phyloP scores from a whole-genome alignment of 2,329 filamentous ascomycete genomes.

The Westerdykella aurantiaca region DNA sequence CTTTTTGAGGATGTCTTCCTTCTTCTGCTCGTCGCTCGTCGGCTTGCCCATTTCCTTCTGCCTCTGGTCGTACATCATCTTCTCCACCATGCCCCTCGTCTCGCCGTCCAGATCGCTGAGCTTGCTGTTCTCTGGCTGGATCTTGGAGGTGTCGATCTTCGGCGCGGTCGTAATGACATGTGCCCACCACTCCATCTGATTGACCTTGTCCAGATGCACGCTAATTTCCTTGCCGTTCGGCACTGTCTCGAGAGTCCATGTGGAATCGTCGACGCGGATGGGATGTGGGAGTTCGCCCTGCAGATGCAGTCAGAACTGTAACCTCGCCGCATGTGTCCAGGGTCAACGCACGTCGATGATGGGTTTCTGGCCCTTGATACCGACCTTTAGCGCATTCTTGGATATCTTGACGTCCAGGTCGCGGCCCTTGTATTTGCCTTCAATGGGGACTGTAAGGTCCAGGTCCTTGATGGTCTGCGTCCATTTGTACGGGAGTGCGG shows the following conservation, averaged over 20 bases:
- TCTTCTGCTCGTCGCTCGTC: slow-evolving; percentile 91
- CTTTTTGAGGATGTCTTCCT: slow-evolving; percentile 81
- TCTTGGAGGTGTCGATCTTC: slow-evolving; percentile 91
- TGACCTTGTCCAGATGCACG: slow-evolving; percentile 88
- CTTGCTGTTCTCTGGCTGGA: slow-evolving; percentile 86
- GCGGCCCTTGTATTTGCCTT: slow-evolving; percentile 74
- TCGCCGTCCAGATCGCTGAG: slow-evolving; percentile 89
- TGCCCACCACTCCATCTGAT: slow-evolving; percentile 98
- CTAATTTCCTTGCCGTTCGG: slow-evolving; percentile 65
- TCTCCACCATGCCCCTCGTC: slow-evolving; percentile 96
- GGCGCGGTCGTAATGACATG: slow-evolving; percentile 84
- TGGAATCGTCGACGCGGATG: slow-evolving; percentile 78
- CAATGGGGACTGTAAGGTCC: slow-evolving; percentile 71
- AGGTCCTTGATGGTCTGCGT: slow-evolving; percentile 85
- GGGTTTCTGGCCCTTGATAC: slow-evolving; percentile 80
- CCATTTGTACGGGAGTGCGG: slow-evolving; percentile 93
- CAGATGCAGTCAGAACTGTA: slow-evolving; percentile 6
- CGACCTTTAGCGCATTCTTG: slow-evolving; percentile 70
- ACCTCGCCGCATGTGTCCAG: not conserved
- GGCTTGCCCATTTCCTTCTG: slow-evolving; percentile 91
- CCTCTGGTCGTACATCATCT: slow-evolving; percentile 99
- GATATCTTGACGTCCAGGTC: slow-evolving; percentile 81
- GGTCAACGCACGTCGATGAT: slow-evolving; percentile 63
- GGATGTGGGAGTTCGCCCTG: slow-evolving; percentile 81
- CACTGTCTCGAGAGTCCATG: slow-evolving; percentile 80